Evolutionary conservation across 345 rosid genomes (phyloP), one percentile per base, ranked within the genome.

Genomic region (Citrus medica): DNA sequence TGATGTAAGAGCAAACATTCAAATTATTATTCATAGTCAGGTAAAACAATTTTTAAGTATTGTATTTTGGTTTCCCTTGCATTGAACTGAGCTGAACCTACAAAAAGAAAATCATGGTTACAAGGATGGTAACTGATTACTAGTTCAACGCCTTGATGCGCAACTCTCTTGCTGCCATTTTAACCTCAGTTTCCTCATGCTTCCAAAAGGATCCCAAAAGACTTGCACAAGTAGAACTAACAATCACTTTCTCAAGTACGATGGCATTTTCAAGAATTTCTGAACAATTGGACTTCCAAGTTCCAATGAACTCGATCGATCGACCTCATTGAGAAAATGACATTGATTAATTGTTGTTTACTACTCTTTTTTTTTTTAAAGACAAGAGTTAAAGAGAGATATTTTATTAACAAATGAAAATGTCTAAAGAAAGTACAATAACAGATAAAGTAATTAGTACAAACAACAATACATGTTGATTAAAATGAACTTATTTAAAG

Each of bases 231-330:
- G 48, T n/a, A 53, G 72, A 33, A 32, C 35, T 66, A 48, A 66
- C 48, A 35, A n/a, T 53, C 4, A 76, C 25, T 53, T 66, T 76
- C 51, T 76, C 79, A 21, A 76, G 64, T 4, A 2, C 17, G 1
- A 32, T 22, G 9, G 72, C 64, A 76, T 76, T 76, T 16, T 66
- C 13, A 14, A 48, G 17, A 76, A 32, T 65, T 76, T 61, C 32
- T 32, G 37, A n/a, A 27, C 58, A 25, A 46, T 10, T 63, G 69
- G 58, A 46, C 51, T 46, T 38, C 42, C 42, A 38, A 38, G 42
- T 38, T 8, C 42, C 51, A 46, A 13, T 46, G 51, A 46, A 10
- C 48, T 42, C 48, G 13, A 42, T 42, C 14, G 2, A 10, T 42
- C 48, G 14, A 40, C 13, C 48, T 42, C 48, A 12, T 42, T 42